Base-by-base conservation (phyloP, 768 basidiomycete species). In the Tephrocybe sp. region DNA sequence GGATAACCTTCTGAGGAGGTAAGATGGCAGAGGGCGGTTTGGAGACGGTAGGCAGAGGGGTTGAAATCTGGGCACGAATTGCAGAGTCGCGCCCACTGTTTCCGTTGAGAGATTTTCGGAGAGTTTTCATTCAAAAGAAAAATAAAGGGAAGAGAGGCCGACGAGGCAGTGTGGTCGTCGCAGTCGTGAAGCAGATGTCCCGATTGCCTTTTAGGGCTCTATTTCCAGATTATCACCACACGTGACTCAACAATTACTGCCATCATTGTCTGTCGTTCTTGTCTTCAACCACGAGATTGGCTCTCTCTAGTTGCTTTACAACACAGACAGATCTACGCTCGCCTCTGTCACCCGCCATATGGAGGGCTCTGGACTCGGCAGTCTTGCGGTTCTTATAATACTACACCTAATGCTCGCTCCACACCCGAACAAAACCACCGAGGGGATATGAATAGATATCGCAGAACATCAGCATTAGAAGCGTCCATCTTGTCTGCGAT, bases 1-100 rank as follows among this genome's bases (percentile, higher is more conserved):
- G 88, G 58, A 99, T 95, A 65, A 97, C 94, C 66, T 94, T 95
- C 69, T 94, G 90, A 2, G 97, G 94, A 1, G 92, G 93, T 1
- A 85, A 67, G 53, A 89, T 82, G 21, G 86, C 78, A 37, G 81
- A 73, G 18, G 81, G 68, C 4, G 88, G 86, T 60, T 84, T 89
- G 43, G 84, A 85, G 37, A 90, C 71, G 18, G 83, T 56, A 2
- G 83, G 83, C 0, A 82, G 63, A 3, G 86, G 86, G 0, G 83
- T 86, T 29, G 86, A 87, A 33, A 90, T 87, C 59, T 84, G 79
- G 3, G 81, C 76, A 43, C 81, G 70, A 50, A 75, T 67, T 16
- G 38, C 40, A 7, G 75, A 65, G 25, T 88, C 85, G 60, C 81
- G 82, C 65, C 74, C 71, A 41, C 74, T 73, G 61, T 80, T 83